Evolutionary conservation across 345 rosid genomes (phyloP), one percentile per base, ranked within the genome.

Genomic region (Ceriops zippeliana): DNA sequence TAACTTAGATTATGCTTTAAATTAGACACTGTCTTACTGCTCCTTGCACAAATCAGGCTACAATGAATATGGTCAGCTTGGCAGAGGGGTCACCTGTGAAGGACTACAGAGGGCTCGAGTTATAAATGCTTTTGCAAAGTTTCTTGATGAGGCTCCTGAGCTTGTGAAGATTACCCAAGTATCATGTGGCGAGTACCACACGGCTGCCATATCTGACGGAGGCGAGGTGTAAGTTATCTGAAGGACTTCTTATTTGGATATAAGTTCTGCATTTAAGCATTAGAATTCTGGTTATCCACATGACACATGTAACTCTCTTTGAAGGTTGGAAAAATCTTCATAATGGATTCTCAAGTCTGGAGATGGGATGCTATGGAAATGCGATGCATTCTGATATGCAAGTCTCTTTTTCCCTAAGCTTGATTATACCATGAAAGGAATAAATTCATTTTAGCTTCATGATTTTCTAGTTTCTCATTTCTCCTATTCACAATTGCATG

Each of bases 201-300:
- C 96, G 38, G 98, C 98, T 22, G 98, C 92, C 72, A 78, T 95
- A 73, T 90, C 97, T 67, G 96, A 90, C 64, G 82, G 66, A 47
- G 91, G 97, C 77, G 98, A 95, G 93, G 97, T 95, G 98, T 91
- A 92, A 95, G 99, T 90, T 86, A 73, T 79, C 79, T 77, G 31
- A 76, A 75, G 67, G 71, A 82, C 78, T 77, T 74, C 60, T 77
- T 78, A 66, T 47, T 68, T 75, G 83, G 81, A 79, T 79, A 85
- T 79, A 76, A 74, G 67, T 81, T 76, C 78, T 83, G 46, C 72
- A 38, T 70, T 77, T 82, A 70, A 77, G 76, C 71, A 82, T 85
- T 83, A 78, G 63, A 76, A 76, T 61, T 81, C 70, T 80, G 82
- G 77, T 82, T 76, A 69, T 83, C 83, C 58, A 31, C 82, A 77